Conservation (phyloP, 306 rosid species). For the Medicago arabica region DNA sequence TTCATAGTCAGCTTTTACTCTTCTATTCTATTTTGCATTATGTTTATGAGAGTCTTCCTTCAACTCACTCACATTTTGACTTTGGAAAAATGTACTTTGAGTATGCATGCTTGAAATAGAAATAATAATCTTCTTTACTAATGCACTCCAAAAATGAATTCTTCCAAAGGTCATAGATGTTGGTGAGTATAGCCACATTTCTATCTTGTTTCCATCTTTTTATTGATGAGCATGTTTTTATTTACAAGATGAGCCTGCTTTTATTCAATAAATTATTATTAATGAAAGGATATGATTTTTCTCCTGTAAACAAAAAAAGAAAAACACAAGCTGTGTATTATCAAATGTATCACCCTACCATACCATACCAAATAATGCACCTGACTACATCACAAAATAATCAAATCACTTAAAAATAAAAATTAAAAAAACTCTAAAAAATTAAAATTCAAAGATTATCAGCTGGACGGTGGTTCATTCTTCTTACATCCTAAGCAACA, state of each 20-base stretch:
- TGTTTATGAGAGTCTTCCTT: constrained; percentile 4
- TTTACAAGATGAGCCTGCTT: too few species aligned
- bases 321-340: constrained; percentile 35
- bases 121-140: too few species aligned
- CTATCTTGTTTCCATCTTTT: too few species aligned
- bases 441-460: constrained; percentile 37
- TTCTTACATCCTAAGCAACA: constrained; percentile 56
- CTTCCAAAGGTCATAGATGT: too few species aligned
- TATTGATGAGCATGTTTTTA: too few species aligned
- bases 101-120: too few species aligned
- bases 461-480: constrained; percentile 55
- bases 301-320: too few species aligned
- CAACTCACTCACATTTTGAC: constrained; percentile 41
- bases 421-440: not conserved
- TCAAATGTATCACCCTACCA: constrained; percentile 22
- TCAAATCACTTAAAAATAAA: constrained; percentile 30
- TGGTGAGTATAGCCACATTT: too few species aligned
- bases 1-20: constrained; percentile 36
- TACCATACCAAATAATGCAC: constrained; percentile 49
- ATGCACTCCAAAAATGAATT: too few species aligned
- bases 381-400: constrained; percentile 30
- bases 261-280: too few species aligned
- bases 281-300: too few species aligned
- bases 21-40: too few species aligned
- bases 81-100: not conserved